Evolutionary conservation across 345 rosid species (phyloP), one percentile per base, ranked within the genome.

Genomic region (Punica granatum): DNA sequence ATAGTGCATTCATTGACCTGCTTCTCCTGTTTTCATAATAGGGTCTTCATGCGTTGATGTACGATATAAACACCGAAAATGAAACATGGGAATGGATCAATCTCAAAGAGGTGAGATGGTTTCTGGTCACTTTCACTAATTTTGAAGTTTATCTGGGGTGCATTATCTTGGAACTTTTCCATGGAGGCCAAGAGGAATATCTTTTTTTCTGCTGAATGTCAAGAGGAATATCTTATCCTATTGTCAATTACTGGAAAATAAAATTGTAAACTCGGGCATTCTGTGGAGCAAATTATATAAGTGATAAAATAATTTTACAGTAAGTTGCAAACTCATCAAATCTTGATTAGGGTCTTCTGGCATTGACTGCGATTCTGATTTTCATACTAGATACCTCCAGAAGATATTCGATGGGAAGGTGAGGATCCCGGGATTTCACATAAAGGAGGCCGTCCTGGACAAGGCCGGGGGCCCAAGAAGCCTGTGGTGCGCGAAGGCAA

Each of bases 61-160:
- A 94, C 80, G 99, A 89, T 73, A 86, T 86, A 15, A 80, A 82
- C 73, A 82, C 98, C 16, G 77, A 74, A 26, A 75, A 81, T 72
- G 97, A 91, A 87, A 88, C 97, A 12, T 88, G 90, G 93, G 98
- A 94, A 77, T 91, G 96, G 98, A 96, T 94, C 74, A 81, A 94
- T 82, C 97, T 92, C 73, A 91, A 88, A 87, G 98, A 91, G 97
- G 99, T 92, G 85, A 74, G 67, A 13, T 37, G 11, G 5, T 4
- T 37, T 37, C 11, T 37, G 5, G 41, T 37, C 5, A 11, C 41
- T 37, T 4, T 37, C 41, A 37, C 49, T 16, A 9, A 1, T 39
- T 39, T 23, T 39, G 26, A 5, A 21, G 6, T 13, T 56, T 56
- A 7, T 21, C 28, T 51, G 58, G 30, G n/a, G 26, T 51, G 58